Percentiles rank a stretch among this genome's conserved stretches.
These are phyloP conservation scores for Penstemon davidsonii DNA, from an alignment of 257 asterid genomes.

Conservation along the genomic window DNA sequence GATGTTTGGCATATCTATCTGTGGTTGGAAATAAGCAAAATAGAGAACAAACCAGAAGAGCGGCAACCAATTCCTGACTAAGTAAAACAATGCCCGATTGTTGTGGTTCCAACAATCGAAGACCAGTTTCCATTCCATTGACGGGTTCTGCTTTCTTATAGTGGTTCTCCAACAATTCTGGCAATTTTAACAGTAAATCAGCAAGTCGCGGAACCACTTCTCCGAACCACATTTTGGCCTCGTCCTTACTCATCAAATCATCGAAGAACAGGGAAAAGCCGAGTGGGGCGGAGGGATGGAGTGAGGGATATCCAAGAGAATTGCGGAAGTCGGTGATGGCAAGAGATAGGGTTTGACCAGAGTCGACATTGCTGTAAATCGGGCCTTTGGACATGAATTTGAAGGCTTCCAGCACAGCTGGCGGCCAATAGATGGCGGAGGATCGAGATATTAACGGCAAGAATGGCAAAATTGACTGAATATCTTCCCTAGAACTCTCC, in stretches of 20 bases:
- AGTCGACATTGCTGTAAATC: conserved; percentile 57
- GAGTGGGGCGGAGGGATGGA: conserved; percentile 47
- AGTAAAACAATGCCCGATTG: conserved; percentile 72
- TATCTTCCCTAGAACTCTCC: conserved; percentile 30
- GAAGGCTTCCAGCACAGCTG: conserved; percentile 62
- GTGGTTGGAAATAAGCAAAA: conserved; percentile 80
- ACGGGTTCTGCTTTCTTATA: conserved; percentile 45
- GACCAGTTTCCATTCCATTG: conserved; percentile 51
- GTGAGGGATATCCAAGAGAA: conserved; percentile 43
- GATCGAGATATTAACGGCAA: conserved; percentile 60
- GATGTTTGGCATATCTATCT: conserved; percentile 69
- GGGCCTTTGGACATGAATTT: conserved; percentile 75
- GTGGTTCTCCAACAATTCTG: conserved; percentile 66
- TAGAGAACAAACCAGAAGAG: conserved; percentile 79
- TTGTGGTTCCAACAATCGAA: conserved; percentile 69
- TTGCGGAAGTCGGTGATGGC: conserved; percentile 66
- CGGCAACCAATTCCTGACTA: conserved; percentile 85
- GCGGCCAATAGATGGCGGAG: conserved; percentile 69
- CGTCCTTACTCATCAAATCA: conserved; percentile 59
- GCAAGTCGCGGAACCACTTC: conserved; percentile 73
- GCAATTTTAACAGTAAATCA: conserved; percentile 62
- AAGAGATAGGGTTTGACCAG: conserved; percentile 64
- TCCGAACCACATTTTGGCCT: conserved; percentile 61
- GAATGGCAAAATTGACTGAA: conserved; percentile 56
- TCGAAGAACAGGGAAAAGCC: conserved; percentile 78